Evolutionary conservation across 148 eudicot genomes (phyloP), one percentile per base, ranked within the genome.

Genomic region (Selenicereus undatus): DNA sequence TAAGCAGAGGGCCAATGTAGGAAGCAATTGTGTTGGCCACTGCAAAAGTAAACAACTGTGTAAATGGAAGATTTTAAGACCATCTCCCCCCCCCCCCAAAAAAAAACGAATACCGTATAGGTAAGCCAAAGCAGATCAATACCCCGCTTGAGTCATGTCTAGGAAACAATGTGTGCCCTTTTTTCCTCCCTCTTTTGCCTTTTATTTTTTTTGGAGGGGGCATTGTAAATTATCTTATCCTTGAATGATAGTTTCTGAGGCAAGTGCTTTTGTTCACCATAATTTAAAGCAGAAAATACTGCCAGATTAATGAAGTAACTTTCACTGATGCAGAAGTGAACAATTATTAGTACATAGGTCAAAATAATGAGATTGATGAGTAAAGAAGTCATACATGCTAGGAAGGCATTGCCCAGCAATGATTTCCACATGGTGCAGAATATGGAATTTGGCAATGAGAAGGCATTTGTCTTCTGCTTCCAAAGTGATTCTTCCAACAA

Each of bases 11-110:
- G 65, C 98, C 97, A 74, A 91, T 82, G 72, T 93, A 91, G 29
- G 98, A 91, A 78, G 97, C 91, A 86, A 87, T 78, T 30, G 96
- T 90, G 71, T 92, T 91, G 11, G 84, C 88, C 83, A 94, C 98
- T 93, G 83, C 16, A 84, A 83, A 51, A 24, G n/a, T 9, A 11
- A 39, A 54, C 14, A 26, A 50, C 26, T 69, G 73, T 42, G 68
- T 64, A n/a, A 64, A 64, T 10, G 22, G 68, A 64, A 64, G 68
- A 64, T 60, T n/a, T 8, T 60, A 60, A 60, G 66, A 60, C 66
- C 60, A 0, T 1, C 60, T 13, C 32, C 32, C 32, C 32, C 32
- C 32, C 32, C 1, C 32, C 32, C 32, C 32, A 32, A 32, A 32
- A 32, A 48, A 48, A 48, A 48, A 48, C 0, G 52, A 48, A 48